Conservation (phyloP, 768 basidiomycete genomes). For the Boletus reticuloceps region DNA sequence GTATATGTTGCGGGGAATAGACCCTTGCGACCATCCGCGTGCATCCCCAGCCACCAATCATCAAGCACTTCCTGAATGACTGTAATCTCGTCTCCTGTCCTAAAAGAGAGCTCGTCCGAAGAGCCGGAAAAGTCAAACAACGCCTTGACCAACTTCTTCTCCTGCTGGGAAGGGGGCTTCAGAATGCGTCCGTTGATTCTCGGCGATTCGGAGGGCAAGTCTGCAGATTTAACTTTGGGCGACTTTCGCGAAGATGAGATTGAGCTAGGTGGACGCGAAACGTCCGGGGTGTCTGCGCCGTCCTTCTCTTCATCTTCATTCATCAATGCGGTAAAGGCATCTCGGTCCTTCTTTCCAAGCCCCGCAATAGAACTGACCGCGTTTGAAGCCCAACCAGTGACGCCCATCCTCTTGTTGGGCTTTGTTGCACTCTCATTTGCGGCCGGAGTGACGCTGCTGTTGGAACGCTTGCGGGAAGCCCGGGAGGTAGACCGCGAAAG, state of each 20-base stretch:
- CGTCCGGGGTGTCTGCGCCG: constrained; percentile 18
- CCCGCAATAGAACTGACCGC: constrained; percentile 62
- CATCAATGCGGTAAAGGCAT: constrained; percentile 56
- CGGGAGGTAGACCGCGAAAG: constrained; percentile 57
- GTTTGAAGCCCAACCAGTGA: constrained; percentile 57
- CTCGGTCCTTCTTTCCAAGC: constrained; percentile 55
- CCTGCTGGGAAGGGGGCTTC: constrained; percentile 49
- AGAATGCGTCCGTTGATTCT: constrained; percentile 39
- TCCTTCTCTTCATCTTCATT: constrained; percentile 41
- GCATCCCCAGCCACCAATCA: constrained; percentile 89
- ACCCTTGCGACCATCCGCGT: constrained; percentile 60
- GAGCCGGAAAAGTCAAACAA: constrained; percentile 73
- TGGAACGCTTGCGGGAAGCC: constrained; percentile 63
- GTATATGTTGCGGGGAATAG: constrained; percentile 81
- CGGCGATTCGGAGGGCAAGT: constrained; percentile 24
- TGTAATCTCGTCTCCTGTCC: constrained; percentile 68
- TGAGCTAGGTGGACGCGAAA: constrained; percentile 37
- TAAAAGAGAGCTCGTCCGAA: constrained; percentile 76
- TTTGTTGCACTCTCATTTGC: constrained; percentile 37
- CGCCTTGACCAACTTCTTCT: constrained; percentile 60
- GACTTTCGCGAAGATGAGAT: constrained; percentile 31
- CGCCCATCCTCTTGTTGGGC: constrained; percentile 37
- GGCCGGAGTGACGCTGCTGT: constrained; percentile 46
- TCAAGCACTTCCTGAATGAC: constrained; percentile 80
- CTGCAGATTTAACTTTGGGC: constrained; percentile 24